Base-by-base conservation (phyloP, 164 flowering plant genomes). In the Amborella trichopoda region DNA sequence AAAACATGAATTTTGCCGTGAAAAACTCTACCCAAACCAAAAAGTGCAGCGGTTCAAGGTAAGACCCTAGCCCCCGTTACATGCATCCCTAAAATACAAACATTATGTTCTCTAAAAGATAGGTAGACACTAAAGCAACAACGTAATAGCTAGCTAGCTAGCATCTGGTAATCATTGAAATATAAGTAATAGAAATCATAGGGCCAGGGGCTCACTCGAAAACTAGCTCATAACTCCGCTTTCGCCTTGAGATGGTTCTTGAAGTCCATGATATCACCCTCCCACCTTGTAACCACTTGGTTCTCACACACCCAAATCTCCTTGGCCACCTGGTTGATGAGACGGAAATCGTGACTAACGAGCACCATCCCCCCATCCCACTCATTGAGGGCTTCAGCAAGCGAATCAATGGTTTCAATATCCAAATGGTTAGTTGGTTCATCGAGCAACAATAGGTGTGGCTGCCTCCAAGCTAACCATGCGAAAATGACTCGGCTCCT, bases 251-350 rank as follows among this genome's bases (percentile, higher is more conserved):
- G 66, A 41, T 88, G 96, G 55, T 39, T 41, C 77, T 88, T 83
- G 60, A 88, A 88, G 41, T 73, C 86, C 89, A 88, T 81, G 45
- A 88, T 88, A 38, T 80, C 91, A 19, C 96, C 96, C 46, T 65
- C 82, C 96, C 94, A 88, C 11, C 79, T 49, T 3, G 88, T 77
- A 27, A 88, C 82, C 1, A 82, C 37, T 58, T 70, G 88, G 40
- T 88, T 80, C 52, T 79, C 94, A 48, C 96, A 88, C 6, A 88
- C 96, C 96, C 96, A 88, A 23, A 88, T 88, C 80, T 88, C 94
- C 16, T 78, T 55, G 5, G 96, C 96, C 32, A 88, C 96, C 75
- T 88, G 96, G 68, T 83, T 88, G 40, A 88, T 88, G 32, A 88
- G 82, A 76, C 96, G 71, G 60, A 84, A 88, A 52, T 88, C 96